Percentiles rank a stretch among this genome's conserved stretches.
These are phyloP conservation scores for Apiotrichum porosum DNA, from an alignment of 1,284 basidiomycete genomes.

Conservation along the genomic window DNA sequence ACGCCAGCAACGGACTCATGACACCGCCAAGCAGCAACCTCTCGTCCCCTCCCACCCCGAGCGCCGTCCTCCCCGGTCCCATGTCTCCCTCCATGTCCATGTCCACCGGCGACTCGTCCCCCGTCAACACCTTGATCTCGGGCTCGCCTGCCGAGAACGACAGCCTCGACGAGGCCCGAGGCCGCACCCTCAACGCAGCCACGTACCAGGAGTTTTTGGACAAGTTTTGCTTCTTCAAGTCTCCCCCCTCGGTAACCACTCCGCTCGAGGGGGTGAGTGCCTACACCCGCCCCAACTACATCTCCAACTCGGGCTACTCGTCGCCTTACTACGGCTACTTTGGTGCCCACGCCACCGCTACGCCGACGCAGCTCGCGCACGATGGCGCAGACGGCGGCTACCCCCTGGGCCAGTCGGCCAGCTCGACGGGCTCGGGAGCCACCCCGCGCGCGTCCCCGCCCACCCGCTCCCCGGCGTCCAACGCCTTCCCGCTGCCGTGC, in stretches of 20 bases:
- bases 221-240: conserved; percentile 50
- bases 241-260: conserved; percentile 19
- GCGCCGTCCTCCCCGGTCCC: conserved; percentile 16
- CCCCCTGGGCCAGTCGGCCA: too few relatives aligned
- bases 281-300: neutral
- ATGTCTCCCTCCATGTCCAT: conserved; percentile 28
- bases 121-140: conserved; percentile 26
- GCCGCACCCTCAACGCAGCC: conserved; percentile 21
- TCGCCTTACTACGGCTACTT: conserved; percentile 24
- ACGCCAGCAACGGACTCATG: conserved; percentile 26
- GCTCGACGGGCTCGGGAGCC: neutral
- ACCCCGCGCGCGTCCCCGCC: conserved; percentile 6
- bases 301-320: conserved; percentile 11
- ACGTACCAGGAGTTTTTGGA: conserved; percentile 44
- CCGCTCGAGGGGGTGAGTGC: conserved; percentile 7
- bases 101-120: conserved; percentile 44
- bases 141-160: conserved; percentile 22
- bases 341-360: neutral
- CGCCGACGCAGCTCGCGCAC: neutral
- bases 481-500: neutral
- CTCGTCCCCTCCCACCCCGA: conserved; percentile 43
- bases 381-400: neutral
- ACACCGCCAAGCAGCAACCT: conserved; percentile 45
- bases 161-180: conserved; percentile 22
- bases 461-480: neutral